Percentiles rank a stretch among this genome's conserved stretches.
Conservation (phyloP, 371 early-diverging fungal species). For the Parasitella parasitica region DNA sequence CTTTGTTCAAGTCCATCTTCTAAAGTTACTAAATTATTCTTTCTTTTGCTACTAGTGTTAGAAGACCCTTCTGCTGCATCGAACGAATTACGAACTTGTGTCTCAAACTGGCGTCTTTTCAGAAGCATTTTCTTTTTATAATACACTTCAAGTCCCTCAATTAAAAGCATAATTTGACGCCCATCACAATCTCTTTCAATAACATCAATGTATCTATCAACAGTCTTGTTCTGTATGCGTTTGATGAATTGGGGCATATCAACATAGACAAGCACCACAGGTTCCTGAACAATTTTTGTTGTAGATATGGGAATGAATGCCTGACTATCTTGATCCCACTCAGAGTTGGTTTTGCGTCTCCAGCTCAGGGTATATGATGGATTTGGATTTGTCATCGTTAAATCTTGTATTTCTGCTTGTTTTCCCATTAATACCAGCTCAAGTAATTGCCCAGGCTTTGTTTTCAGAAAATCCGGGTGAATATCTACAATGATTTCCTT, state of each 20-base stretch:
- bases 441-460: constrained; percentile 36
- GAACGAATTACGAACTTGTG: constrained; percentile 25
- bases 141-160: constrained; percentile 58
- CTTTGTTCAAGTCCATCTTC: constrained; percentile 26
- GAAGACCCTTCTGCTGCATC: constrained; percentile 5
- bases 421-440: constrained; percentile 29
- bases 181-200: constrained; percentile 14
- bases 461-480: constrained; percentile 26
- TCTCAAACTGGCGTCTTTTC: constrained; percentile 38
- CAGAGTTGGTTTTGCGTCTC: constrained; percentile 49
- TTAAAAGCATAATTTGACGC: constrained; percentile 42
- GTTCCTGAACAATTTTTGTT: constrained; percentile 38
- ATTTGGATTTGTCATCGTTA: constrained; percentile 11
- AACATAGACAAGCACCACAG: constrained; percentile 44
- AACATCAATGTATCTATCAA: constrained; percentile 22
- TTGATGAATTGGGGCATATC: constrained; percentile 31
- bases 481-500: constrained; percentile 60
- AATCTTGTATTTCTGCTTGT: constrained; percentile 26
- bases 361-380: constrained; percentile 38
- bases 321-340: constrained; percentile 48
- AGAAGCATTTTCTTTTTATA: constrained; percentile 37
- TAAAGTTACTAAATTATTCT: constrained; percentile 1
- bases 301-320: constrained; percentile 46
- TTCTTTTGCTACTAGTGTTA: constrained; percentile 1
- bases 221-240: constrained; percentile 19